Base-by-base conservation (phyloP, 352 stramenopile species). In the Blastocystis sp. region DNA sequence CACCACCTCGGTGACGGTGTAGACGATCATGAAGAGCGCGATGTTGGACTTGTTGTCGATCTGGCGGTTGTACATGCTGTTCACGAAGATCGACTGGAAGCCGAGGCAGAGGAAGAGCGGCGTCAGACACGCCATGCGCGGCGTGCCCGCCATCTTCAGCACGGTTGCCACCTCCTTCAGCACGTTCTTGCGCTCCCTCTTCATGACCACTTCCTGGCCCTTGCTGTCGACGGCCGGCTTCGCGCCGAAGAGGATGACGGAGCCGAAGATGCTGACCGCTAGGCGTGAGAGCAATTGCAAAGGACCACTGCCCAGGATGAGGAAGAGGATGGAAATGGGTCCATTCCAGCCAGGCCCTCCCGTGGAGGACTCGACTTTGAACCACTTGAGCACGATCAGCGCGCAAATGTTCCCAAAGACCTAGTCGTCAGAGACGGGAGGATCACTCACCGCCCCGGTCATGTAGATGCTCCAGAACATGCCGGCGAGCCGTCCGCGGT, bases 391-490 rank as follows among this genome's bases (percentile, higher is more conserved):
- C 3, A 85, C 19, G 51, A 85, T 85, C 37, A 60, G 70, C 16
- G 37, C 50, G 31, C 74, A 85, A n/a, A 85, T 3, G 37, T 85
- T 85, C 2, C 74, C 74, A 33, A 89, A 89, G 2, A 89, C 63
- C 63, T 80, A 79, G 19, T 41, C 31, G 19, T 62, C 35, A 31
- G 61, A n/a, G 6, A 10, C 24, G 62, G 6, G 24, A 10, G 35
- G 31, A 16, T 19, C 33, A 77, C 21, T 0, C 66, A 89, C 79
- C 33, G 79, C 63, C 1, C 79, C 79, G n/a, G 55, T 62, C 79
- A 89, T 89, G 59, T 89, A 89, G 35, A 89, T 65, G 45, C 63
- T 89, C 79, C 79, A 89, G 26, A 89, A 89, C n/a, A 77, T 77
- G 13, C 79, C 79, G 24, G 79, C 79, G 31, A 45, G 41, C 31